phyloP scores from a whole-genome alignment of 2,329 filamentous ascomycete genomes.

The Talaromyces islandicus region DNA sequence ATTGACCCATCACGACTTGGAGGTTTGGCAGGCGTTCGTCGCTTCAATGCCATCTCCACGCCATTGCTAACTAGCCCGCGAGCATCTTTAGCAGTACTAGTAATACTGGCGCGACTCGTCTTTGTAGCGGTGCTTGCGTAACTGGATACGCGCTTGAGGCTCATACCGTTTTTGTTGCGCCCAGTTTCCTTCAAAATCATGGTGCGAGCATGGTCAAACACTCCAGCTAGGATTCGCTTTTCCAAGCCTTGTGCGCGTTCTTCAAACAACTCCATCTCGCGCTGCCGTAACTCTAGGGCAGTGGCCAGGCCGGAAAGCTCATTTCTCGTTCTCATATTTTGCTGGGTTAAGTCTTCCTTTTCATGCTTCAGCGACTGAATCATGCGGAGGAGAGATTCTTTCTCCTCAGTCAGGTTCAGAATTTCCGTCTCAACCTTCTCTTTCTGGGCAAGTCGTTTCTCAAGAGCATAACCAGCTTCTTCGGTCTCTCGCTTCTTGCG shows the following conservation, averaged over 20 bases:
- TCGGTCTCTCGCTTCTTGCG: slow-evolving; percentile 72
- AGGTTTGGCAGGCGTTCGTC: slow-evolving; percentile 41
- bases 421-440: slow-evolving; percentile 54
- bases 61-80: slow-evolving; percentile 35
- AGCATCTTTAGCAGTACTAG: slow-evolving; percentile 30
- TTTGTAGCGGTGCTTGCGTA: slow-evolving; percentile 35
- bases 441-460: slow-evolving; percentile 64
- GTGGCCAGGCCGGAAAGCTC: slow-evolving; percentile 90
- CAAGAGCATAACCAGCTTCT: slow-evolving; percentile 73
- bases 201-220: slow-evolving; percentile 85
- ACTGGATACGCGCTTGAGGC: slow-evolving; percentile 46
- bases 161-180: slow-evolving; percentile 48
- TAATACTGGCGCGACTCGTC: slow-evolving; percentile 27
- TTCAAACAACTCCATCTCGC: slow-evolving; percentile 90
- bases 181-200: slow-evolving; percentile 67
- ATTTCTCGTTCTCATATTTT: slow-evolving; percentile 73
- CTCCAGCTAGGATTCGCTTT: slow-evolving; percentile 85
- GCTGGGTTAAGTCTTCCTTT: slow-evolving; percentile 64
- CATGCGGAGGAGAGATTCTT: slow-evolving; percentile 55
- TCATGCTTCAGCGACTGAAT: slow-evolving; percentile 43
- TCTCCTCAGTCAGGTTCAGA: slow-evolving; percentile 49
- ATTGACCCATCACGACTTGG: slow-evolving; percentile 32
- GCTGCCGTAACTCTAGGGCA: slow-evolving; percentile 77
- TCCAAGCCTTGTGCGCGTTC: slow-evolving; percentile 80
- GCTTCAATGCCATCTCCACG: slow-evolving; percentile 46